These are phyloP conservation scores for Lentithecium fluviatile DNA, from an alignment of 495 filamentous ascomycete species.

Conservation along the genomic window DNA sequence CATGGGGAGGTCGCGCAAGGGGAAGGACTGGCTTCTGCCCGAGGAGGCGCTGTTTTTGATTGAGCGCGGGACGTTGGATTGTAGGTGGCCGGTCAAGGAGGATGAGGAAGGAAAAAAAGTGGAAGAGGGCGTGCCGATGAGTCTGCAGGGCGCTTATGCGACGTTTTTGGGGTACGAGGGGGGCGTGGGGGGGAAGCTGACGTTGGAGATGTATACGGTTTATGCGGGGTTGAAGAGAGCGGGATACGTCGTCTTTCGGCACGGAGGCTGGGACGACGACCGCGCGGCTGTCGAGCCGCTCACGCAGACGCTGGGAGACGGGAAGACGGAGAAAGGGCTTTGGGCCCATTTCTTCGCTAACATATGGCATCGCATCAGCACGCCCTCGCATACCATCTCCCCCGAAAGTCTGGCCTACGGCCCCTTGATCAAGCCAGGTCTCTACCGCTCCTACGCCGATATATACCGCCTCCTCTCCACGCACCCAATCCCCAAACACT, in stretches of 20 bases:
- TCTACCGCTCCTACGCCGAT: slow-evolving; percentile 75
- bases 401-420: slow-evolving; percentile 47
- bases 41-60: slow-evolving; percentile 89
- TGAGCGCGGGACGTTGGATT: slow-evolving; percentile 80
- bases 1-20: slow-evolving; percentile 55
- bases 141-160: slow-evolving; percentile 85
- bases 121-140: slow-evolving; percentile 74
- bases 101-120: slow-evolving; percentile 19
- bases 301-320: background rate
- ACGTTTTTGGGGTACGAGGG: slow-evolving; percentile 66
- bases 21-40: slow-evolving; percentile 74
- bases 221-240: slow-evolving; percentile 78
- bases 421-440: slow-evolving; percentile 69
- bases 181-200: slow-evolving; percentile 58
- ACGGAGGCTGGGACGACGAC: slow-evolving; percentile 54
- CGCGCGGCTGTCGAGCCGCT: slow-evolving; percentile 7
- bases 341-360: slow-evolving; percentile 30
- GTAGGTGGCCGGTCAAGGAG: slow-evolving; percentile 67
- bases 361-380: slow-evolving; percentile 30
- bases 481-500: slow-evolving; percentile 58
- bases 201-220: slow-evolving; percentile 82
- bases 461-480: slow-evolving; percentile 70
- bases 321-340: slow-evolving; percentile 8
- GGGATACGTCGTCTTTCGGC: slow-evolving; percentile 76
- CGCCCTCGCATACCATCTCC: background rate